Evolutionary conservation across 2,329 filamentous ascomycete genomes (phyloP), one percentile per base, ranked within the genome.

Genomic region (Cladophialophora immunda): DNA sequence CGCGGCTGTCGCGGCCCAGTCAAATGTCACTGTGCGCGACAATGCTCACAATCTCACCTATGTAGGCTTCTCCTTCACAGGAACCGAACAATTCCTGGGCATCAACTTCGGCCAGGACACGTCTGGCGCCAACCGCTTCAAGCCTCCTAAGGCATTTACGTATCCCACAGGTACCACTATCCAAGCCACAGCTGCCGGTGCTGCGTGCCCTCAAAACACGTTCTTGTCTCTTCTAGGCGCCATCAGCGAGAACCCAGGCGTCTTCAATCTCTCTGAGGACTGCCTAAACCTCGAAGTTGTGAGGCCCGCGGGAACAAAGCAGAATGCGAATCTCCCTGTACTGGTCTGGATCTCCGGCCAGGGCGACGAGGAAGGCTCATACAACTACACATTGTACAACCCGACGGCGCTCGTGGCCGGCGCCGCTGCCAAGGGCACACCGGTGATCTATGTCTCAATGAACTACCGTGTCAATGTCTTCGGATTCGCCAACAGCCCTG

Each of bases 241-340:
- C 25, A 58, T 64, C 19, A 64, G 56, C 34, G 53, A 64, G 17
- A 64, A 63, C 25, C 63, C 34, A 30, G 57, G 56, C 4, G 64
- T 67, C 38, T 64, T 54, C 64, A 60, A 73, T 13, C 73, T 75
- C 64, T 77, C 75, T 38, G 76, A 78, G 64, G 75, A 78, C 62
- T 78, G 77, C 19, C 70, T 78, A 11, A 77, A 68, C 29, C 67
- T 78, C 7, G 77, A 77, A 27, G 65, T 77, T 29, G 67, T 62
- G 4, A 59, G 69, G 52, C 67, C 69, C 6, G 57, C 61, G 1
- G 65, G 62, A 25, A 59, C 54, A 2, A 64, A 53, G 15, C 55
- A 71, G 3, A 59, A 62, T 50, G 52, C 62, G 22, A 73, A 72
- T 8, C 68, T 81, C 2, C 74, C 74, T 1, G 74, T 75, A n/a